Conservation (phyloP, 345 rosid species). For the Arabidopsis suecica region DNA sequence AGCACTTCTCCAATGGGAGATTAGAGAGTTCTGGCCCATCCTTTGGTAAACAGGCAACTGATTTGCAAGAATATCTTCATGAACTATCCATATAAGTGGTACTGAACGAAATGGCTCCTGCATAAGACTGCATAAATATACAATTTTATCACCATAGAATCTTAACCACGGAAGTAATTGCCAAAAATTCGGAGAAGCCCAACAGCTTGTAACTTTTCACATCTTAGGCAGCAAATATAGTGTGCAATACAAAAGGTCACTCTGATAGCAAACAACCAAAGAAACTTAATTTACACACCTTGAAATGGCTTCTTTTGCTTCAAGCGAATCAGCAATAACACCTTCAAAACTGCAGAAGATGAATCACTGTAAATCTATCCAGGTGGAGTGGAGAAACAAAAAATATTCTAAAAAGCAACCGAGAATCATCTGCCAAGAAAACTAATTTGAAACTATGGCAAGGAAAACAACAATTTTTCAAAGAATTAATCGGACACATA, state of each 20-base stretch:
- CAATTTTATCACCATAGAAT: conserved; percentile 59
- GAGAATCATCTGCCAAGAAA: conserved; percentile 32
- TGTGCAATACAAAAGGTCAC: conserved; percentile 18
- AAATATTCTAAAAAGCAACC: conserved; percentile 32
- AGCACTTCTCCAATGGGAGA: conserved; percentile 74
- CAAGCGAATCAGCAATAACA: conserved; percentile 80
- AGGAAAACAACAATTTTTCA: conserved; percentile 16
- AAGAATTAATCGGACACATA: conserved; percentile 47
- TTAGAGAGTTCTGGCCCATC: conserved; percentile 64
- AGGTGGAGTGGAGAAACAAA: conserved; percentile 34
- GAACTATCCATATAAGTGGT: conserved; percentile 93
- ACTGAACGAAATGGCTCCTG: conserved; percentile 94
- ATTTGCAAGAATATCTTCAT: conserved; percentile 84
- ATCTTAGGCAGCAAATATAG: conserved; percentile 16
- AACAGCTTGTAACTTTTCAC: conserved; percentile 26
- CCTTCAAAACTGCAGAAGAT: conserved; percentile 80
- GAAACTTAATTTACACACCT: conserved; percentile 55
- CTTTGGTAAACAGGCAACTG: conserved; percentile 70
- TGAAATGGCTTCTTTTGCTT: conserved; percentile 80
- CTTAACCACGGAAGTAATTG: conserved; percentile 34
- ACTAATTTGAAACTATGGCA: conserved; percentile 3
- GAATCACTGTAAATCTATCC: conserved; percentile 39
- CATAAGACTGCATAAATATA: conserved; percentile 94
- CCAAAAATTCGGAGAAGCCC: conserved; percentile 23
- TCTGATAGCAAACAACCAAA: conserved; percentile 26